phyloP scores from a whole-genome alignment of 1,284 basidiomycete genomes.

The Moniliophthora roreri region DNA sequence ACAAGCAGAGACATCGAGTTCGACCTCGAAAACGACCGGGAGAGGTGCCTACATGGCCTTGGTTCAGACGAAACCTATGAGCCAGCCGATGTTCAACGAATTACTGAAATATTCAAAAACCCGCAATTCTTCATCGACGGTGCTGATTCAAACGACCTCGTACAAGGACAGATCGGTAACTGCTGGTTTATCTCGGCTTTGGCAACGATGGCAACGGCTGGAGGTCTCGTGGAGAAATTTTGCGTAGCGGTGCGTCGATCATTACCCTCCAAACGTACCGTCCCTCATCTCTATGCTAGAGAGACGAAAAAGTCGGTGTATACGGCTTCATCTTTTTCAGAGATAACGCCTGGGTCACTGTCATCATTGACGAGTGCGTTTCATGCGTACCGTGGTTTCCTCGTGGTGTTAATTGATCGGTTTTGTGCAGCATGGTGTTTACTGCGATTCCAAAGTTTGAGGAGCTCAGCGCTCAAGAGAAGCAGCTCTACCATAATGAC shows the following conservation, averaged over 20 bases:
- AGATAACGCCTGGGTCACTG: slow-evolving; percentile 40
- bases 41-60: slow-evolving; percentile 42
- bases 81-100: slow-evolving; percentile 42
- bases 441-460: slow-evolving; percentile 50
- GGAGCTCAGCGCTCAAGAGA: slow-evolving; percentile 38
- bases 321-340: slow-evolving; percentile 58
- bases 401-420: neutral
- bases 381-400: neutral
- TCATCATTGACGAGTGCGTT: slow-evolving; percentile 48
- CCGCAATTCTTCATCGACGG: slow-evolving; percentile 44
- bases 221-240: slow-evolving; percentile 45
- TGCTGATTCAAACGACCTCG: slow-evolving; percentile 37
- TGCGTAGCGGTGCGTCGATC: slow-evolving; percentile 42
- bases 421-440: slow-evolving; percentile 34
- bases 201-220: slow-evolving; percentile 36
- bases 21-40: slow-evolving; percentile 44
- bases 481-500: slow-evolving; percentile 46
- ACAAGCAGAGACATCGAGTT: slow-evolving; percentile 47
- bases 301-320: slow-evolving; percentile 52
- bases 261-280: neutral
- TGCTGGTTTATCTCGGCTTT: slow-evolving; percentile 53
- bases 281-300: slow-evolving; percentile 24
- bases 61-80: slow-evolving; percentile 23
- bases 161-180: slow-evolving; percentile 43
- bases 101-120: slow-evolving; percentile 43